phyloP scores from a whole-genome alignment of 805 yeast genomes.

The Deakozyma indianensis region DNA sequence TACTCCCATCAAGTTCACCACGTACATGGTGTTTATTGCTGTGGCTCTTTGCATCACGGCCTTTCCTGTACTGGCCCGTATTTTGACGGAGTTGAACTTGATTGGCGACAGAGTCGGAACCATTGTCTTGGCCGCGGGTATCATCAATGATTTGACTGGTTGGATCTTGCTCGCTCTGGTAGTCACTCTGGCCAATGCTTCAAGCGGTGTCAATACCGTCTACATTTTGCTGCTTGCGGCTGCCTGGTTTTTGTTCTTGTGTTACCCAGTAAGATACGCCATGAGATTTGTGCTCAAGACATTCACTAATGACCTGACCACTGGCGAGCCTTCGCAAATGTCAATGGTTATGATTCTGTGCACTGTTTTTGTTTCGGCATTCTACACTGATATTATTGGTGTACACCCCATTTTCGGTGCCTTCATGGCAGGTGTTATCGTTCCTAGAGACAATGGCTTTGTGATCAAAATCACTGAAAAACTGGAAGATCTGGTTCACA shows the following conservation, averaged over 20 bases:
- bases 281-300: too few species aligned
- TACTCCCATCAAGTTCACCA: slow-evolving; percentile 42
- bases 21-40: slow-evolving; percentile 68
- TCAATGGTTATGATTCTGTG: slow-evolving; percentile 45
- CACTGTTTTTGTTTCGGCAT: slow-evolving; percentile 50
- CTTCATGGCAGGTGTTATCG: slow-evolving; percentile 58
- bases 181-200: too few species aligned
- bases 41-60: slow-evolving; percentile 80
- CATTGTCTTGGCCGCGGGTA: too few species aligned
- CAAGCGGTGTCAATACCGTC: too few species aligned
- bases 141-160: too few species aligned
- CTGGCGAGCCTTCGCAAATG: slow-evolving; percentile 44
- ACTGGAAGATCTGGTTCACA: slow-evolving; percentile 63
- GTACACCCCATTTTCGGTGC: slow-evolving; percentile 84
- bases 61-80: slow-evolving; percentile 71
- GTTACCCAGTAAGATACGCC: too few species aligned
- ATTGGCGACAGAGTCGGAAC: slow-evolving; percentile 56
- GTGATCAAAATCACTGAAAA: slow-evolving; percentile 57
- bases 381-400: slow-evolving; percentile 72
- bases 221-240: too few species aligned
- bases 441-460: slow-evolving; percentile 65
- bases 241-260: slow-evolving; percentile 42
- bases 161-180: too few species aligned
- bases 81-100: slow-evolving; percentile 56
- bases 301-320: too few species aligned